phyloP scores from a whole-genome alignment of 805 yeast genomes.

The Saturnispora hagleri region DNA sequence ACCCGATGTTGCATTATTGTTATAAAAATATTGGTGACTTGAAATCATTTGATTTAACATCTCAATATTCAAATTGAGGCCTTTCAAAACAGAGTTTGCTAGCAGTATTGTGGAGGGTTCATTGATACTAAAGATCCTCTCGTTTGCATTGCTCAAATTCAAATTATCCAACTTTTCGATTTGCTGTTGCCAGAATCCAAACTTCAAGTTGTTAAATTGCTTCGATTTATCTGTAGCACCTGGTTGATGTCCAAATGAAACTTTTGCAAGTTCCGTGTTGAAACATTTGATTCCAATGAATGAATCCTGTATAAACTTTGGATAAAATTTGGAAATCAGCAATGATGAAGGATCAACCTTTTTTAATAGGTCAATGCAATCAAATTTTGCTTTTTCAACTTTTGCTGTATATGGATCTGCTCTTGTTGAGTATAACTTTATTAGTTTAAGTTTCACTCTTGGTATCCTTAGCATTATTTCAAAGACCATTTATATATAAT shows the following conservation, averaged over 20 bases:
- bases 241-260: slow-evolving; percentile 22
- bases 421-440: background rate
- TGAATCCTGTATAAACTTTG: slow-evolving; percentile 51
- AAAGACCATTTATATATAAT: background rate
- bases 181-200: slow-evolving; percentile 68
- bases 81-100: slow-evolving; percentile 41
- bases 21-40: slow-evolving; percentile 46
- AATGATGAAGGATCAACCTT: slow-evolving; percentile 53
- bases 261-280: slow-evolving; percentile 44
- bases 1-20: slow-evolving; percentile 36
- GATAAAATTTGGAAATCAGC: slow-evolving; percentile 59
- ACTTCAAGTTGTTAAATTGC: slow-evolving; percentile 42
- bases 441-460: background rate
- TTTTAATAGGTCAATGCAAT: slow-evolving; percentile 37
- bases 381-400: slow-evolving; percentile 30
- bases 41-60: slow-evolving; percentile 52
- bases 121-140: slow-evolving; percentile 23
- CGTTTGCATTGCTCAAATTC: slow-evolving; percentile 20
- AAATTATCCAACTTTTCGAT: slow-evolving; percentile 36
- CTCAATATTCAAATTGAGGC: slow-evolving; percentile 41
- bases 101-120: slow-evolving; percentile 62
- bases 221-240: slow-evolving; percentile 26
- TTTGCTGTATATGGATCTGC: slow-evolving; percentile 11
- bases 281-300: slow-evolving; percentile 58
- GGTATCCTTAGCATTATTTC: background rate